Conservation (phyloP, 202 grass and related monocot species). For the Saccharum hybrid region DNA sequence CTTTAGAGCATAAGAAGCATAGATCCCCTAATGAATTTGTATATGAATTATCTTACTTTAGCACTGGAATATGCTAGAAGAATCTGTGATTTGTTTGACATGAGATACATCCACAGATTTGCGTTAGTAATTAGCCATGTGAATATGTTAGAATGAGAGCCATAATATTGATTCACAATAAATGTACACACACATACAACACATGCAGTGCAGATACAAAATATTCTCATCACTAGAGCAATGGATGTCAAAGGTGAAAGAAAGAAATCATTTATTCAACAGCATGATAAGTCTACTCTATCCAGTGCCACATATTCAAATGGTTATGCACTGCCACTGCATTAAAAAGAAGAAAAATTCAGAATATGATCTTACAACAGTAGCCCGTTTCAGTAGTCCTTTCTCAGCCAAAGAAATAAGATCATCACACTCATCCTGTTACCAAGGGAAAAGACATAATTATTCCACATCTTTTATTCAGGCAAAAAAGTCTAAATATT, state of each 20-base stretch:
- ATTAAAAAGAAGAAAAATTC: constrained; percentile 4
- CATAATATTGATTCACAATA: not conserved
- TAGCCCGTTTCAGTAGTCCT: constrained; percentile 63
- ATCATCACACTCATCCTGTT: constrained; percentile 74
- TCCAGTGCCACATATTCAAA: constrained; percentile 17
- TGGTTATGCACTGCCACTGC: not conserved
- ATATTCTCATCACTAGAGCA: not conserved
- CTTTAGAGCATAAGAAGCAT: constrained; percentile 9
- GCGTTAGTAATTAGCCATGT: constrained; percentile 11
- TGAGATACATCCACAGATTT: not conserved
- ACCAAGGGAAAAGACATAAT: constrained; percentile 43
- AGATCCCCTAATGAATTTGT: not conserved
- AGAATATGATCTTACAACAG: constrained; percentile 66
- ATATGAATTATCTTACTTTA: not conserved
- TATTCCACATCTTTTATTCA: constrained; percentile 6
- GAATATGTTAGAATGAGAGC: not conserved
- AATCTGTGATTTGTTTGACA: constrained; percentile 37
- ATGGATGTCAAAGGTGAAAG: constrained; percentile 14
- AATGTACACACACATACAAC: constrained; percentile 7
- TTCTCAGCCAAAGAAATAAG: constrained; percentile 61
- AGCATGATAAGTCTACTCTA: not conserved
- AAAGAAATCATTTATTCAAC: not conserved
- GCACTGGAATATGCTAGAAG: not conserved
- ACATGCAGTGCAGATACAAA: constrained; percentile 17
- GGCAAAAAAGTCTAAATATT: not conserved